phyloP scores from a whole-genome alignment of 2,329 filamentous ascomycete species.

The Venturia aucupariae region DNA sequence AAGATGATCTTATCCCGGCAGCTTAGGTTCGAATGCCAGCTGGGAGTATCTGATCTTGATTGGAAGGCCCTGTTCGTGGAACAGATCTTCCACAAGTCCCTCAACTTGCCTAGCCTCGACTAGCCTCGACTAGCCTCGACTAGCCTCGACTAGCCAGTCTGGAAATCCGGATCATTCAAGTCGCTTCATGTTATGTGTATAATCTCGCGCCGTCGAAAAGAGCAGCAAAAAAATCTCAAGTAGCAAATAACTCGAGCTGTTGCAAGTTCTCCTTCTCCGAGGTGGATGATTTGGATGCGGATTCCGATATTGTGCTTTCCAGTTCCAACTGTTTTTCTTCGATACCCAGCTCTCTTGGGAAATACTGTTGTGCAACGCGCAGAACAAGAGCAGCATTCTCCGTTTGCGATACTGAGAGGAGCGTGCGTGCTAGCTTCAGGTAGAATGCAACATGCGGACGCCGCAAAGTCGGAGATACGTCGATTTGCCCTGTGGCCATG shows the following conservation, averaged over 20 bases:
- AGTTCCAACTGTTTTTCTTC: background rate
- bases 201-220: background rate
- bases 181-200: background rate
- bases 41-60: background rate
- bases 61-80: background rate
- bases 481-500: background rate
- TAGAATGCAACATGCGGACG: slow-evolving; percentile 1
- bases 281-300: background rate
- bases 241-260: slow-evolving; percentile 1
- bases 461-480: background rate
- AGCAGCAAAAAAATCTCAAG: background rate
- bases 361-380: slow-evolving; percentile 7
- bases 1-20: background rate
- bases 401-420: background rate
- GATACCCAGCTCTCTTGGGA: slow-evolving; percentile 5
- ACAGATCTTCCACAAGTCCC: background rate
- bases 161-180: background rate
- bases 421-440: background rate
- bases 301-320: background rate
- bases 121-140: background rate
- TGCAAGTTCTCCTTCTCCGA: slow-evolving; percentile 6
- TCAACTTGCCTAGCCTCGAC: background rate
- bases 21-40: background rate
- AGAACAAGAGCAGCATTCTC: slow-evolving; percentile 3
- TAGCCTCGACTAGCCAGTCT: background rate